A percentile compares a stretch with the other conserved stretches of the same genome.
phyloP scores from a whole-genome alignment of 345 rosid genomes.

The Arabidopsis arenosa region DNA sequence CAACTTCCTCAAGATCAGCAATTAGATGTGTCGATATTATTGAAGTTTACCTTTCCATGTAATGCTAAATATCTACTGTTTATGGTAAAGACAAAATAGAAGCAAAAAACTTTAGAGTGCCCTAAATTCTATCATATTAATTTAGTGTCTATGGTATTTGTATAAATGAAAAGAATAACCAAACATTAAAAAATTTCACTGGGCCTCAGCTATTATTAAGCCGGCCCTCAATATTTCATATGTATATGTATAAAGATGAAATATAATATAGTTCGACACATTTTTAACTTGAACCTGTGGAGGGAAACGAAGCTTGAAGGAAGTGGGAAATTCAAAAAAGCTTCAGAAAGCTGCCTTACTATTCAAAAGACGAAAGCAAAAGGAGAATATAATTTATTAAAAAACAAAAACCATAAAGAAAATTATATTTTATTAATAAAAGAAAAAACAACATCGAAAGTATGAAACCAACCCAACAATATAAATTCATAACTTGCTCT shows the following conservation, averaged over 20 bases:
- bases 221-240: constrained; percentile 38
- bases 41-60: not conserved
- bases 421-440: constrained; percentile 7
- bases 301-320: constrained; percentile 51
- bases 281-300: constrained; percentile 47
- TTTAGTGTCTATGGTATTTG: constrained; percentile 11
- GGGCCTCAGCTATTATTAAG: constrained; percentile 39
- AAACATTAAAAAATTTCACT: constrained; percentile 4
- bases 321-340: constrained; percentile 54
- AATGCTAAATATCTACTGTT: not conserved
- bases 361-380: constrained; percentile 51
- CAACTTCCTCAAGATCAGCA: not conserved
- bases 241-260: constrained; percentile 13
- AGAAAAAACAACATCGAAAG: constrained; percentile 36
- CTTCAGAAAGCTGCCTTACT: constrained; percentile 48
- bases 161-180: not conserved
- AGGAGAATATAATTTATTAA: constrained; percentile 39
- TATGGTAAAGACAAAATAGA: constrained; percentile 2
- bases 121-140: constrained; percentile 12
- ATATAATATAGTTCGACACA: constrained; percentile 26
- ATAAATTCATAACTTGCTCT: constrained; percentile 43
- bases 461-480: constrained; percentile 46
- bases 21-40: not conserved
- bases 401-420: not conserved
- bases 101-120: not conserved